These are phyloP conservation scores for Balansia obtecta DNA, from an alignment of 2,329 filamentous ascomycete genomes.

Conservation along the genomic window DNA sequence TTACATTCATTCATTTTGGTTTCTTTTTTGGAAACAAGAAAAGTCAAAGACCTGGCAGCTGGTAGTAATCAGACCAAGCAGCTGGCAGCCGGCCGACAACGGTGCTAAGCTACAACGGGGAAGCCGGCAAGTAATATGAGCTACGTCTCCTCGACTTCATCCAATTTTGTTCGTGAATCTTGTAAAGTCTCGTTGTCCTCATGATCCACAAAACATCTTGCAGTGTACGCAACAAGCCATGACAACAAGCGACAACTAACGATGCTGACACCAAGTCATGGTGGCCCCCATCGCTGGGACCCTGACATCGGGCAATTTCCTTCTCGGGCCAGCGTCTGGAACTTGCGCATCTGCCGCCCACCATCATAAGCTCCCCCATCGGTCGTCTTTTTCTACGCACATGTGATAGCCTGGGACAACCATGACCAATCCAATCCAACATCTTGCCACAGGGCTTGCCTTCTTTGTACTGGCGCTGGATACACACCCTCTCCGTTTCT, in stretches of 20 bases:
- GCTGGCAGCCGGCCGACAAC: no score
- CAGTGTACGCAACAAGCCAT: background rate
- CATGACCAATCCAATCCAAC: constrained; percentile 2
- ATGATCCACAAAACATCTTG: no score
- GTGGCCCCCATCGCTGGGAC: background rate
- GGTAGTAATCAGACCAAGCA: no score
- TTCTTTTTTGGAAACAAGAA: no score
- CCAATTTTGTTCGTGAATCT: no score
- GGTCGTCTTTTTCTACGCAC: background rate
- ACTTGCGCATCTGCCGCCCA: background rate
- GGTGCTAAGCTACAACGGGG: no score
- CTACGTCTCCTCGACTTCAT: no score
- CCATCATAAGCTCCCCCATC: background rate
- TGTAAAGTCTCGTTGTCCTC: no score
- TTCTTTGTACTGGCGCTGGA: background rate
- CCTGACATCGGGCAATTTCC: background rate
- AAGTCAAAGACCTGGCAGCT: no score
- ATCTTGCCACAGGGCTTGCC: background rate
- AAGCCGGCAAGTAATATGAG: no score
- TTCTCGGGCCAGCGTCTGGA: background rate
- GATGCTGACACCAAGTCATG: constrained; percentile 1
- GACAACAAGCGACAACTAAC: background rate
- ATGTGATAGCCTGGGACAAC: background rate
- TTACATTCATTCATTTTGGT: no score
- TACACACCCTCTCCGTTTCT: background rate